Base-by-base conservation (phyloP, 192 early-diverging fungal species). In the Rhizoclosmatium sp. region DNA sequence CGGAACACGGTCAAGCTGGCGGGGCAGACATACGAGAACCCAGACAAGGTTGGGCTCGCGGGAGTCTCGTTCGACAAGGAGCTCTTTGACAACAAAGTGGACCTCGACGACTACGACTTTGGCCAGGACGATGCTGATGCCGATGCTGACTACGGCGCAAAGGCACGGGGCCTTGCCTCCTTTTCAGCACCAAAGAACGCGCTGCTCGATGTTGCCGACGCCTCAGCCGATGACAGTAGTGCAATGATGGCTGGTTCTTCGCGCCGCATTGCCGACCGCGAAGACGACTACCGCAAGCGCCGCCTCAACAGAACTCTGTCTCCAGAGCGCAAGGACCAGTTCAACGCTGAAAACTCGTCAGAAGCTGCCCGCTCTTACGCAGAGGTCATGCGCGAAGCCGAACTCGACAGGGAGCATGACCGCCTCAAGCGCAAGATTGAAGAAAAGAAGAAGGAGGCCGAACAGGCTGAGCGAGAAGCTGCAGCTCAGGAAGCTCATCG, bases 221-320 rank as follows among this genome's bases (percentile, higher is more conserved):
- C 72, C 39, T n/a, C 14, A 9, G 39, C 23, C 68, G 76, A 69
- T 68, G 54, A 47, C 42, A 4, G 46, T 40, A 31, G 16, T n/a
- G 72, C 59, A 12, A 59, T 7, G 12, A 44, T 5, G 10, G 83
- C 84, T 81, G 82, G 46, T 2, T 86, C 91, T 87, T 71, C 89
- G 82, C 14, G 14, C n/a, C 41, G 83, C 31, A 95, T 97, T 69
- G 91, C 91, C 4, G 96, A 97, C 46, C 82, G 95, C 59, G 94
- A 98, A 76, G 90, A 89, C 81, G 95, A 96, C 48, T 97, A 98
- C 78, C 93, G 94, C 51, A 80, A 82, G 70, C 90, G 95, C n/a
- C 83, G 96, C 39, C 88, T 90, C 51, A 92, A 89, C 62, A 88
- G 98, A 7, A 65, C 46, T 40, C 89, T 99, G 21, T 96, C 96